Evolutionary conservation across 208 protist genomes (phyloP).

Genomic region (Trypanosomatidae sp.): DNA sequence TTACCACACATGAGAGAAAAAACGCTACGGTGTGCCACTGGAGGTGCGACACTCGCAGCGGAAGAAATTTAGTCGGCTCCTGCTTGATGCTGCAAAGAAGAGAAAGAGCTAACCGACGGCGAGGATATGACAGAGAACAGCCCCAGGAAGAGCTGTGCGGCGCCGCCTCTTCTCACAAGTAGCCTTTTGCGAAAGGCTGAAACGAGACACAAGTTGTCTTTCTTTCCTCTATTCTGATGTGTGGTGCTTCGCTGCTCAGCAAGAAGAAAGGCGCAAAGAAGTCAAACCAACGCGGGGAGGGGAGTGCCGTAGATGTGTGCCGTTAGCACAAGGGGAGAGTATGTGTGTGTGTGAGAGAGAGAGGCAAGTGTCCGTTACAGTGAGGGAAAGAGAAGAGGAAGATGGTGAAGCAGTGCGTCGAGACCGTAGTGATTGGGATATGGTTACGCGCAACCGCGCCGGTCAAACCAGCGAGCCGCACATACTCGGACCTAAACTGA

Average conservation of each 20-base stretch:
- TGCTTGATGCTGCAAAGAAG: neutral
- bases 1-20: neutral
- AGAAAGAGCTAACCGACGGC: neutral
- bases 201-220: neutral
- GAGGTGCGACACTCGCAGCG: neutral
- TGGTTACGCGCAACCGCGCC: neutral
- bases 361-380: neutral
- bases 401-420: neutral
- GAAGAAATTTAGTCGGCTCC: neutral
- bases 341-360: neutral
- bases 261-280: neutral
- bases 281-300: neutral
- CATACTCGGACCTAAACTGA: neutral
- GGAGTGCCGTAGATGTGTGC: neutral
- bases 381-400: neutral
- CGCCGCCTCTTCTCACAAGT: neutral
- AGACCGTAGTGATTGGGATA: neutral
- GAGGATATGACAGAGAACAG: neutral
- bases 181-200: neutral
- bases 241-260: neutral
- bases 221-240: neutral
- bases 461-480: neutral
- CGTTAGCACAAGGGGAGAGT: neutral
- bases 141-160: neutral
- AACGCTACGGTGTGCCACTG: neutral